Base-by-base conservation (phyloP, 2,329 filamentous ascomycete species). In the Ophiognomonia clavigignenti-juglandacearum region DNA sequence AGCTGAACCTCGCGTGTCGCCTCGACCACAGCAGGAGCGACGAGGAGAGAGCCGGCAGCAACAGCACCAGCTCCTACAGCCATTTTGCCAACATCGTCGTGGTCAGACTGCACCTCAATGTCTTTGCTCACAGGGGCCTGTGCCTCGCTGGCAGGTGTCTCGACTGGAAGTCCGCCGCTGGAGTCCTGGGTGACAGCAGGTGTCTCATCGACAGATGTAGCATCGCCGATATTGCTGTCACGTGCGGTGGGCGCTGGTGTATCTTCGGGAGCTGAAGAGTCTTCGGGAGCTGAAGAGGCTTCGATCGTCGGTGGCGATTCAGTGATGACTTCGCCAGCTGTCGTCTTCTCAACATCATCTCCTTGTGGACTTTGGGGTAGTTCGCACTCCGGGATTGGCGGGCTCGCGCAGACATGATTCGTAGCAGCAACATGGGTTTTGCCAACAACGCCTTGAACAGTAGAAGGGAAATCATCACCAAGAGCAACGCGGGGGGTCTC, bases 391-490 rank as follows among this genome's bases (percentile, higher is more conserved):
- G 31, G 16, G 27, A 34, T 23, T 37, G 39, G 35, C 42, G 48
- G 32, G 22, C 18, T 43, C 31, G 44, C 50, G 46, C 44, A 47
- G 42, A 43, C 42, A 52, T 32, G 50, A 52, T 46, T 52, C 42
- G 31, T 45, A 35, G 43, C 46, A 52, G 50, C 50, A 52, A 52
- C 50, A 49, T 43, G 38, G 20, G 43, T 39, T 14, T 43, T 40
- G 45, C 45, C 45, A 48, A 41, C 39, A 20, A 39, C 39, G 39
- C 35, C 47, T 45, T 46, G 43, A 41, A 46, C 39, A 52, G 34
- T 36, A 36, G 20, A 32, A 40, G 37, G 42, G 46, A 18, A 32
- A 49, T 41, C 31, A 41, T 52, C 46, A 39, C 27, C 43, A 52
- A 52, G 35, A 36, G 16, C 48, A 50, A 20, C 45, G 34, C 38